Base-by-base conservation (phyloP, 2,329 filamentous ascomycete species). In the Venturia effusa region DNA sequence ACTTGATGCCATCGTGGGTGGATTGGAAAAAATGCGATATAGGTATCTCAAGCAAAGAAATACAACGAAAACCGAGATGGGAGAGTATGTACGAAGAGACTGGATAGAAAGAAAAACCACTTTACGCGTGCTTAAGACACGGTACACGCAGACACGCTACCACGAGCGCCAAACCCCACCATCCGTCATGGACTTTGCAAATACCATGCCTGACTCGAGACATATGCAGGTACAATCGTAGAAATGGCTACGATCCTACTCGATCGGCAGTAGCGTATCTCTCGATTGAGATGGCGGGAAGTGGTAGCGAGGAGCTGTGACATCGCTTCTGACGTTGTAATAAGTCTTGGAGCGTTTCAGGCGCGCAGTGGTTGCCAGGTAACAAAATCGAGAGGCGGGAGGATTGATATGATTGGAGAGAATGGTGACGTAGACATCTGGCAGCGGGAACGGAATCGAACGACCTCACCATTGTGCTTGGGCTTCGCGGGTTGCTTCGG, bases 91-190 rank as follows among this genome's bases (percentile, higher is more conserved):
- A 48, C 24, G 3, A 6, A 27, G 7, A 6, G n/a, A 8, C 22
- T 45, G 19, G 22, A 7, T 5, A 24, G 10, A 4, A 48, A 10
- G 27, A 15, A 34, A 55, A 32, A 55, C 15, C 51, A 55, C 51
- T 55, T 55, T 55, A 55, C 51, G 51, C 30, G 27, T 55, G 51
- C 27, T 34, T 34, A 55, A 55, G 51, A 55, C 51, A 34, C 51
- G 51, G 10, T 10, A 34, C 51, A 55, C 51, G 51, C 27, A n/a
- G 30, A 32, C 51, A n/a, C 51, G 51, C 51, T 55, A 34, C 51
- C 27, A 19, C 51, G 51, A 55, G 8, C 17, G 51, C 51, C 51
- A 55, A 55, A 13, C n/a, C 22, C 30, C 27, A 55, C 51, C 51
- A 34, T 55, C 51, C 51, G 51, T 55, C 51, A 55, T 55, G 51